Evolutionary conservation across 768 basidiomycete genomes (phyloP), one percentile per base, ranked within the genome.

Genomic region (Lentinula raphanica): DNA sequence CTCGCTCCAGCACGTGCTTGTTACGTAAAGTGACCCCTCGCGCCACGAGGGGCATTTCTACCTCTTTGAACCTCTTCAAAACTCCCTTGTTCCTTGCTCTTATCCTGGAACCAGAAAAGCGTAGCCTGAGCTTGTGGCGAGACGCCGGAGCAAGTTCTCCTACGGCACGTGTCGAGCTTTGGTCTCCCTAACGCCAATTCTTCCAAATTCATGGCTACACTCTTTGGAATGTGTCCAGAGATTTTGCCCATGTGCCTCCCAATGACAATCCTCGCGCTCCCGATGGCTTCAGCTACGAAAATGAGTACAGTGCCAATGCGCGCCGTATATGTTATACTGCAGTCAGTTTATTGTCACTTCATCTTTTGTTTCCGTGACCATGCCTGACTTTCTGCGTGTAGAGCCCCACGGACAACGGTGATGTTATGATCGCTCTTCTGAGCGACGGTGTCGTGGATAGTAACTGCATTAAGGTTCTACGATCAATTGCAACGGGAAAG

Each of bases 231-330:
- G 19, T 50, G 32, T 1, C 1, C 13, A 3, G 5, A 3, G 17
- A 8, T 0, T 32, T 19, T n/a, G 13, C 17, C 13, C 49, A 35
- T 23, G 8, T 2, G 9, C 68, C 67, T 66, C 59, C 42, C 12
- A 36, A 32, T 25, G 35, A 46, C 19, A 15, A 17, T 8, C 56
- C 56, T 23, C 42, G 45, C 21, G 38, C 56, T 49, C 56, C 56
- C 7, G 56, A 57, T 57, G 56, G 45, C n/a, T 57, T 49, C 23
- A 46, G 56, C 17, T 46, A 46, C 28, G 27, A 49, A 17, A 46
- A 57, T 49, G 56, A 42, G 19, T 28, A 25, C 28, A 40, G 25
- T 21, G 42, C 35, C 2, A 8, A 38, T 25, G 1, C 5, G 32
- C 32, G 9, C 3, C 9, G 4, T 2, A n/a, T n/a, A n/a, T n/a